phyloP scores from a whole-genome alignment of 768 basidiomycete genomes.

The Trametes cinnabarina region DNA sequence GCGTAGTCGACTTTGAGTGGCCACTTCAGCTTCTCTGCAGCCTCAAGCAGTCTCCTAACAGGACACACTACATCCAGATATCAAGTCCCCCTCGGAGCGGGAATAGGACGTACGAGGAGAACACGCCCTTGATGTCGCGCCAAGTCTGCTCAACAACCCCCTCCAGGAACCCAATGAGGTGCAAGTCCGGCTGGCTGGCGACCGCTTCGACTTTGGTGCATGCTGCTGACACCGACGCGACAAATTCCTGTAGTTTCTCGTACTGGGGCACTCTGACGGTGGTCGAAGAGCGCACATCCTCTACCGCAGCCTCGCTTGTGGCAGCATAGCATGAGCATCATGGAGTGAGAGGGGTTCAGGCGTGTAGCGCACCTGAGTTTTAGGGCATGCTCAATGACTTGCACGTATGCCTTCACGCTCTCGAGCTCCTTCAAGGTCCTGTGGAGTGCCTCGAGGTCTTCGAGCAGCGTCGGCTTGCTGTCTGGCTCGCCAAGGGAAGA shows the following conservation, averaged over 20 bases:
- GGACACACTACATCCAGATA: background rate
- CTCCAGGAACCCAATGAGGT: slow-evolving; percentile 61
- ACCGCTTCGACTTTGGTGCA: slow-evolving; percentile 47
- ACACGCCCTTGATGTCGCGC: slow-evolving; percentile 63
- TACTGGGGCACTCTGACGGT: slow-evolving; percentile 49
- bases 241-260: slow-evolving; percentile 59
- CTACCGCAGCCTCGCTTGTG: slow-evolving; percentile 58
- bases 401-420: slow-evolving; percentile 72
- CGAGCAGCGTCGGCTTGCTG: slow-evolving; percentile 63
- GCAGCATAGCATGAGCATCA: too few relatives aligned
- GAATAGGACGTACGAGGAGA: slow-evolving; percentile 59
- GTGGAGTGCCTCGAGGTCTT: slow-evolving; percentile 80
- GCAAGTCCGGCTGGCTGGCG: slow-evolving; percentile 49
- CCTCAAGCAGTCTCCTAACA: slow-evolving; percentile 56
- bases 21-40: slow-evolving; percentile 82
- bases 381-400: slow-evolving; percentile 68
- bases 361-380: slow-evolving; percentile 63
- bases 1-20: slow-evolving; percentile 71
- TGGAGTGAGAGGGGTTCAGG: too few relatives aligned
- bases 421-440: slow-evolving; percentile 74
- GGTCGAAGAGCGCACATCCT: slow-evolving; percentile 45
- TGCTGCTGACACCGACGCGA: slow-evolving; percentile 43
- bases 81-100: background rate
- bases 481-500: slow-evolving; percentile 51
- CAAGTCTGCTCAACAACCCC: slow-evolving; percentile 70